Percentiles rank a stretch among this genome's conserved stretches.
phyloP scores from a whole-genome alignment of 768 basidiomycete genomes.

The Termitomyces sp. region DNA sequence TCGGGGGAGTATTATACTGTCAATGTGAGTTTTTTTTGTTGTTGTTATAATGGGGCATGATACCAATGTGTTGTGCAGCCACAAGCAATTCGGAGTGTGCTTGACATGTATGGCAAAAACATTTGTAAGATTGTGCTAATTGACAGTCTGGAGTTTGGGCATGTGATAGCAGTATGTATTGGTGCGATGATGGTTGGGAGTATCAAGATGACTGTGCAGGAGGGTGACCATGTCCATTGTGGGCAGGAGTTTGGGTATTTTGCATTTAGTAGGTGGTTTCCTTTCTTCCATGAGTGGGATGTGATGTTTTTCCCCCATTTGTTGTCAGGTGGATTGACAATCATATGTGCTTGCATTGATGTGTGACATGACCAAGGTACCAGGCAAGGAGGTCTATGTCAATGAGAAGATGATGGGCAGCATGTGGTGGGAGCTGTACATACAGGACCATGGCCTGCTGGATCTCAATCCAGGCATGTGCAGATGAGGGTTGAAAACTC shows the following conservation, averaged over 20 bases:
- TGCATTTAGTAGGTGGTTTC: conserved; percentile 70
- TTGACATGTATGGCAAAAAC: conserved; percentile 96
- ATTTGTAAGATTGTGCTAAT: conserved; percentile 89
- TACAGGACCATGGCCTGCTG: conserved; percentile 26
- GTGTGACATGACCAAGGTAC: conserved; percentile 9
- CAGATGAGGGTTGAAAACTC: no score
- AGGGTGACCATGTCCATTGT: conserved; percentile 73
- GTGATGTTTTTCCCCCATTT: no score
- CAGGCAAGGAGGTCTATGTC: background rate
- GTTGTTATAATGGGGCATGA: background rate
- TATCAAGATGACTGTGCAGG: conserved; percentile 80
- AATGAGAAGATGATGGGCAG: conserved; percentile 22
- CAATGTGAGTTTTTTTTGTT: conserved; percentile 46
- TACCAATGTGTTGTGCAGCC: background rate
- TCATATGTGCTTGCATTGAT: conserved; percentile 30
- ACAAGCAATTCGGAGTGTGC: conserved; percentile 46
- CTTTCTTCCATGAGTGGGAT: no score
- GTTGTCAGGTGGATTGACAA: no score
- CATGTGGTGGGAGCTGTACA: conserved; percentile 32
- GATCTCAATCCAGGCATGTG: conserved; percentile 22
- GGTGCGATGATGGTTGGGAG: conserved; percentile 96
- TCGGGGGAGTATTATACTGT: conserved; percentile 95
- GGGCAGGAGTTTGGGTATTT: conserved; percentile 95
- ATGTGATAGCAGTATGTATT: conserved; percentile 87
- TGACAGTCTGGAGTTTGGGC: conserved; percentile 82